Base-by-base conservation (phyloP, 768 basidiomycete species). In the Boletus reticuloceps region DNA sequence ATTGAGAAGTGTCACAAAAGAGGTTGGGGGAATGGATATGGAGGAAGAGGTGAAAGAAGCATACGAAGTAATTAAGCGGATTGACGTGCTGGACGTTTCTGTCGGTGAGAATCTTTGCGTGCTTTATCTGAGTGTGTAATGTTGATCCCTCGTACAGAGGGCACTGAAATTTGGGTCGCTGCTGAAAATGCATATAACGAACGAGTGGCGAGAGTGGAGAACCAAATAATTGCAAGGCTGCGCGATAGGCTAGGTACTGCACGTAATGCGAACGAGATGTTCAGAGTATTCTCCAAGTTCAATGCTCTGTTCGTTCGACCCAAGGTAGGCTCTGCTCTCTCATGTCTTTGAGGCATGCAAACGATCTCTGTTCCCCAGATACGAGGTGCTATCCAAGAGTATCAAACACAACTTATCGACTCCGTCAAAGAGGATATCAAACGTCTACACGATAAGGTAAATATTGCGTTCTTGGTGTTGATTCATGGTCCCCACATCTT, bases 381-480 rank as follows among this genome's bases (percentile, higher is more conserved):
- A 72, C 88, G 94, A 55, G 96, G 97, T 60, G 97, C 97, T 42
- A 98, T 99, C 54, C 94, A 97, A 80, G 97, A 98, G 71, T 98
- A 98, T 64, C 97, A 98, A 71, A 98, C 94, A 0, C 94, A 97
- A 59, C 86, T 99, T 16, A 99, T 99, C 60, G 97, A 99, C 62
- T 96, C 94, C 6, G 96, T 98, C 44, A 99, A 99, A 69, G 94
- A 98, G 65, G 96, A 98, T 67, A 98, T 98, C 72, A 93, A 96
- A 61, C 86, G 84, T 44, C 76, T 98, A 22, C 95, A 98, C 60
- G 92, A 94, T 71, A 98, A 98, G 77, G 90, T 86, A 44, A 25
- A 64, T 46, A 29, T 38, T 29, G 11, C 10, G 6, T 55, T 38
- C 32, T 32, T 47, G 12, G 3, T 37, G 41, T 19, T 3, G 19